Evolutionary conservation across 1,139 yeast genomes (phyloP).

Genomic region (Taphrina wiesneri): DNA sequence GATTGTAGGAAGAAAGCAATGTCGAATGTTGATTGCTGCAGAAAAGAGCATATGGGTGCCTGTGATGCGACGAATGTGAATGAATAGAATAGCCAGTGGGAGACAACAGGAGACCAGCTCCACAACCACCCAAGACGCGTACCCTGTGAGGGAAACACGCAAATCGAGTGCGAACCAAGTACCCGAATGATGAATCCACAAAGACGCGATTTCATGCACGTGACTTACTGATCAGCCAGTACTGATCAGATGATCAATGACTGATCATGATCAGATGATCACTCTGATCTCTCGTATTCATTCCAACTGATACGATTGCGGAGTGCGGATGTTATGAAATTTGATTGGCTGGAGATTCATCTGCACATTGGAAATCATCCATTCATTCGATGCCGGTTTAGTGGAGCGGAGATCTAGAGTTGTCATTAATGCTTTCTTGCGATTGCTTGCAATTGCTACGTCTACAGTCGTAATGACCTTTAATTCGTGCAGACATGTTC

Average conservation of each 20-base stretch:
- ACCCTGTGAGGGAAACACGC: background rate
- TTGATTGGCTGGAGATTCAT: background rate
- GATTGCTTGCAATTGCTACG: too few relatives aligned
- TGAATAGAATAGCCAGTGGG: background rate
- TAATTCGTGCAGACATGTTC: too few relatives aligned
- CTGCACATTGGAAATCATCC: background rate
- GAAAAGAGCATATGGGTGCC: background rate
- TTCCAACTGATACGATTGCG: background rate
- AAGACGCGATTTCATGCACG: background rate
- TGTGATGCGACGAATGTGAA: background rate
- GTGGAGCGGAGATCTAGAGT: background rate
- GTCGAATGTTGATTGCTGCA: too few relatives aligned
- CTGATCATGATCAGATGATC: too few relatives aligned
- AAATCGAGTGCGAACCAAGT: background rate
- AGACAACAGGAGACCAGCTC: background rate
- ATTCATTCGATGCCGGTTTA: background rate
- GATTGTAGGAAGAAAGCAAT: too few relatives aligned
- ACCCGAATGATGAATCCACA: background rate
- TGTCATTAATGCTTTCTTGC: too few relatives aligned
- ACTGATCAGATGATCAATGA: too few relatives aligned
- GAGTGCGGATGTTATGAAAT: background rate
- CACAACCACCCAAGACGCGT: background rate
- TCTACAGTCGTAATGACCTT: too few relatives aligned
- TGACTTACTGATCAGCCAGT: background rate
- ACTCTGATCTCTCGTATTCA: background rate